Percentiles rank a stretch among this genome's conserved stretches.
Conservation (phyloP, 192 early-diverging fungal species). For the Mortierella alpina region DNA sequence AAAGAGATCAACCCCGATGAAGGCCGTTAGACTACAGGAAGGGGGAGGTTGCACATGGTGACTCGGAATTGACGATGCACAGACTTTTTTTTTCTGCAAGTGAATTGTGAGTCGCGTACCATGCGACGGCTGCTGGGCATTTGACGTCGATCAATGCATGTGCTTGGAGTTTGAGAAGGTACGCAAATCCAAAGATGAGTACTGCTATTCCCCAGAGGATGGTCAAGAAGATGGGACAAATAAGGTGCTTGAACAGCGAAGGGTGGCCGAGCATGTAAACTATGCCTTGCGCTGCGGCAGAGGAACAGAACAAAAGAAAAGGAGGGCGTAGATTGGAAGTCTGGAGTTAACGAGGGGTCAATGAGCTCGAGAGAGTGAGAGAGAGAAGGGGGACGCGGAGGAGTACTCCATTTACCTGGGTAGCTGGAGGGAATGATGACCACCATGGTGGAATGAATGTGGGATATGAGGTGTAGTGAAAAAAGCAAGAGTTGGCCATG, state of each 20-base stretch:
- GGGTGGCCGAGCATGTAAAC: constrained; percentile 60
- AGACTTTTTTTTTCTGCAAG: not conserved
- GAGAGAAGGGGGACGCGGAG: not conserved
- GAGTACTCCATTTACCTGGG: constrained; percentile 14
- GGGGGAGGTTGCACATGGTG: too few relatives aligned
- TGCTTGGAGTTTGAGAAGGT: constrained; percentile 67
- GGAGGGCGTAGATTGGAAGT: not conserved
- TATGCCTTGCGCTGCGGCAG: constrained; percentile 38
- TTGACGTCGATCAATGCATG: constrained; percentile 61
- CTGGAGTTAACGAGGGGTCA: not conserved
- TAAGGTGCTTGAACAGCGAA: constrained; percentile 41
- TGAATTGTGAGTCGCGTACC: constrained; percentile 35
- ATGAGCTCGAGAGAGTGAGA: not conserved
- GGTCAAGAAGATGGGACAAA: constrained; percentile 66
- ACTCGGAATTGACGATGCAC: not conserved
- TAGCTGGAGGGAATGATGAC: constrained; percentile 40
- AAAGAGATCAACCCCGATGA: not conserved
- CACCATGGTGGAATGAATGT: not conserved
- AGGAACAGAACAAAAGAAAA: not conserved
- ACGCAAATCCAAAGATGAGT: constrained; percentile 65
- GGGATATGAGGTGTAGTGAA: too few relatives aligned
- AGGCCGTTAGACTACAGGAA: not conserved
- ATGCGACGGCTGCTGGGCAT: constrained; percentile 70
- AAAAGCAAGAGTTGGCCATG: too few relatives aligned
- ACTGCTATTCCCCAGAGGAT: constrained; percentile 58